Evolutionary conservation across 2,329 filamentous ascomycete species (phyloP).

Genomic region (Diaporthe citrichinensis): DNA sequence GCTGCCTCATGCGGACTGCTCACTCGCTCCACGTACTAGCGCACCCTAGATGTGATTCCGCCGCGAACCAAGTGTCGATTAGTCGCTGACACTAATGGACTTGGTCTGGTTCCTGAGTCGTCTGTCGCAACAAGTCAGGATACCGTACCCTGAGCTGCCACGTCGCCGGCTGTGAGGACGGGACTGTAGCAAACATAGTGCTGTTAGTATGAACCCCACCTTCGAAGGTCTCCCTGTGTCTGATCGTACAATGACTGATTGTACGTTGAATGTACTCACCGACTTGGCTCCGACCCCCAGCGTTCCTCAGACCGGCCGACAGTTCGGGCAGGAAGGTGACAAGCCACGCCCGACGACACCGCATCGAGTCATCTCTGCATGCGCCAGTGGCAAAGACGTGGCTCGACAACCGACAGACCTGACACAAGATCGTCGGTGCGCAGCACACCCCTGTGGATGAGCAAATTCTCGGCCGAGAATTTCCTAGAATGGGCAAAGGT

Average conservation of each 20-base stretch:
- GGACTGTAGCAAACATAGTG: not conserved
- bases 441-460: not conserved
- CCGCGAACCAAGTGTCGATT: not conserved
- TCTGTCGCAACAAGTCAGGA: not conserved
- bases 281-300: no score
- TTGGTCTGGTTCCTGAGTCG: not conserved
- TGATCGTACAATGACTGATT: not conserved
- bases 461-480: not conserved
- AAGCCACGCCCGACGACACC: not conserved
- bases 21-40: not conserved
- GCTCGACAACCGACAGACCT: not conserved
- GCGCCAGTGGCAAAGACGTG: slow-evolving; percentile 1
- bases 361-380: not conserved
- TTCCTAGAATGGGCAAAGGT: not conserved
- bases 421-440: not conserved
- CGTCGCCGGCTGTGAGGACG: no score
- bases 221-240: no score
- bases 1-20: not conserved
- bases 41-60: not conserved
- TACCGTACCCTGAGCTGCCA: not conserved
- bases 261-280: not conserved
- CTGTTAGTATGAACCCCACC: not conserved
- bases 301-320: not conserved
- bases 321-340: not conserved
- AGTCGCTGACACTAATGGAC: not conserved